Evolutionary conservation across 129 eudicot species (phyloP), one percentile per base, ranked within the genome.

Genomic region (Heracleum sosnowskyi): DNA sequence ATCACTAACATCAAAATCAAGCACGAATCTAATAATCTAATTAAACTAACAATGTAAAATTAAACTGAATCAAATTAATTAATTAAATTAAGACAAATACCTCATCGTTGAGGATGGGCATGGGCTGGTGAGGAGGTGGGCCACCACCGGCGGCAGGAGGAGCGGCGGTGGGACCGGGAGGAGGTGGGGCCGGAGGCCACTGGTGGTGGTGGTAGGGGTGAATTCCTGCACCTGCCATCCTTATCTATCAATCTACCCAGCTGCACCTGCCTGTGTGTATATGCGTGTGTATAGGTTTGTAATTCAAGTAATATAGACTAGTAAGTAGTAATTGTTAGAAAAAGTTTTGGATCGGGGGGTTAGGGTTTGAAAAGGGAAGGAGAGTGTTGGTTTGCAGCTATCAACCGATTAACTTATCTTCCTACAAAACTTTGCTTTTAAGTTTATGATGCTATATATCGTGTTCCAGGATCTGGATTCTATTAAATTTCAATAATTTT

Each of bases 151-250:
- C 85, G 36, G 84, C 79, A 34, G 92, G 83, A 51, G 86, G 89
- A 63, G 85, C 83, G 7, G 86, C 78, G 0, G 84, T 84, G 4
- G 91, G 89, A 83, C 84, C 91, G 85, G 90, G 74, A 86, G 98
- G 75, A 81, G 96, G 75, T 86, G 96, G 85, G 88, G 90, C 16
- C 86, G 93, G 91, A 28, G 90, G 88, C 42, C 84, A 84, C 89
- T 88, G 90, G 68, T 86, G 98, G 69, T 83, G 96, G 64, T 89
- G 96, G 84, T 91, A 90, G 3, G 89, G 93, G 81, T 90, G 93
- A 26, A 92, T 90, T 69, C 93, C 96, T 44, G 87, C 78, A 51
- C 96, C 97, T 35, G 96, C 96, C 97, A 92, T 92, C 64, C 66
- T 26, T 10, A n/a, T 62, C 69, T 6, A 49, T 18, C 57, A n/a